A percentile compares a stretch with the other conserved stretches of the same genome.
phyloP scores from a whole-genome alignment of 2,329 filamentous ascomycete species.

The Alternaria longipes region DNA sequence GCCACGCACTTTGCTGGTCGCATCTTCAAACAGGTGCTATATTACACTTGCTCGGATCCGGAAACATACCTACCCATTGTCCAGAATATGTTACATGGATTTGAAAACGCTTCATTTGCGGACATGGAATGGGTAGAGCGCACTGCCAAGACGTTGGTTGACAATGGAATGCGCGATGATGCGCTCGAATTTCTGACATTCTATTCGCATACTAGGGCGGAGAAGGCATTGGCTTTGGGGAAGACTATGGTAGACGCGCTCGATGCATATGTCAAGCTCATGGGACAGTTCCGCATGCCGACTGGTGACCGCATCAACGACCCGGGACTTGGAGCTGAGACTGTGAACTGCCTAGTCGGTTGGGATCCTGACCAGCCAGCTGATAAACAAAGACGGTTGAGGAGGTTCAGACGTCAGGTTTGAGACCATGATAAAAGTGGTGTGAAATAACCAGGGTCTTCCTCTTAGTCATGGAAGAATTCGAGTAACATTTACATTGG shows the following conservation, averaged over 20 bases:
- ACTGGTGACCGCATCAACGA: slow-evolving; percentile 38
- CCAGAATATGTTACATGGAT: slow-evolving; percentile 37
- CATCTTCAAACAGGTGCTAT: slow-evolving; percentile 40
- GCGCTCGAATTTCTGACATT: slow-evolving; percentile 35
- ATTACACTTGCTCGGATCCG: slow-evolving; percentile 44
- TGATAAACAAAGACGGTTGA: slow-evolving; percentile 12
- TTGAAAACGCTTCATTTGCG: slow-evolving; percentile 36
- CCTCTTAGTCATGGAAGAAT: not conserved
- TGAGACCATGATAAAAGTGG: not conserved
- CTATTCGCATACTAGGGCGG: slow-evolving; percentile 36
- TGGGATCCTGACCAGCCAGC: slow-evolving; percentile 31
- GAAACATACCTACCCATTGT: slow-evolving; percentile 34
- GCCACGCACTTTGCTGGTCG: slow-evolving; percentile 39
- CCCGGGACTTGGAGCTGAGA: slow-evolving; percentile 38
- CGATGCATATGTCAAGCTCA: slow-evolving; percentile 38
- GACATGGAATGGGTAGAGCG: slow-evolving; percentile 38
- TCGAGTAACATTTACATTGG: too few species aligned
- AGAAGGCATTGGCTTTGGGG: slow-evolving; percentile 37
- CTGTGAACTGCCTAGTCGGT: slow-evolving; percentile 43
- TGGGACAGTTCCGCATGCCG: slow-evolving; percentile 31
- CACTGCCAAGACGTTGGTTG: slow-evolving; percentile 29
- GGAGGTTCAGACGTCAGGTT: slow-evolving; percentile 4
- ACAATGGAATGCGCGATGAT: slow-evolving; percentile 25
- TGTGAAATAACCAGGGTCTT: not conserved
- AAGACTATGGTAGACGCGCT: slow-evolving; percentile 38